These are phyloP conservation scores for Papilionanthe hybrid DNA, from an alignment of 116 monocot genomes.

Conservation along the genomic window DNA sequence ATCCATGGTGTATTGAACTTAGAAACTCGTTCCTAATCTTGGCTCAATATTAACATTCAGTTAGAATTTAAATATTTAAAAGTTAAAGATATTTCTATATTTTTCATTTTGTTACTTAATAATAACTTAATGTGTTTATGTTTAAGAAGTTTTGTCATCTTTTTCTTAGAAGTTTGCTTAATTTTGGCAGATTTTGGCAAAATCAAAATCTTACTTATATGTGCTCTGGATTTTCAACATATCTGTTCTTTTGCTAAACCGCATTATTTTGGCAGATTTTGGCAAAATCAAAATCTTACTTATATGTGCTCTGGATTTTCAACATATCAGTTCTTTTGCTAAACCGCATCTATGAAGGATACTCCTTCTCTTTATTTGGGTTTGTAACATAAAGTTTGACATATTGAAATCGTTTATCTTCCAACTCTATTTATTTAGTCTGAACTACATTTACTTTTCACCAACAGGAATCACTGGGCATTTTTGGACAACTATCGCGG, in stretches of 20 bases:
- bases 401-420: not conserved
- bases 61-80: not conserved
- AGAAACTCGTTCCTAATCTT: not conserved
- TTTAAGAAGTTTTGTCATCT: not conserved
- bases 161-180: not conserved
- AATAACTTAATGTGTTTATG: not conserved
- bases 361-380: constrained; percentile 83
- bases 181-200: constrained; percentile 52
- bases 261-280: too few species aligned
- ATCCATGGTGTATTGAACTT: not conserved
- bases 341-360: constrained; percentile 89
- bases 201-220: constrained; percentile 45
- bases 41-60: not conserved
- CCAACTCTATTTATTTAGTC: not conserved
- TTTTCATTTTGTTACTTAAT: not conserved
- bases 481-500: constrained; percentile 78
- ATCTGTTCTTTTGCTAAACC: constrained; percentile 60
- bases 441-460: constrained; percentile 4
- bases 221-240: constrained; percentile 85
- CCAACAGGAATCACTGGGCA: constrained; percentile 51
- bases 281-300: constrained; percentile 55
- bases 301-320: constrained; percentile 67
- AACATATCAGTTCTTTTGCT: constrained; percentile 63
- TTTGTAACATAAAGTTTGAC: constrained; percentile 28
- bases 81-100: not conserved